These are phyloP conservation scores for Penicillium alfredii DNA, from an alignment of 495 filamentous ascomycete genomes.

Conservation along the genomic window DNA sequence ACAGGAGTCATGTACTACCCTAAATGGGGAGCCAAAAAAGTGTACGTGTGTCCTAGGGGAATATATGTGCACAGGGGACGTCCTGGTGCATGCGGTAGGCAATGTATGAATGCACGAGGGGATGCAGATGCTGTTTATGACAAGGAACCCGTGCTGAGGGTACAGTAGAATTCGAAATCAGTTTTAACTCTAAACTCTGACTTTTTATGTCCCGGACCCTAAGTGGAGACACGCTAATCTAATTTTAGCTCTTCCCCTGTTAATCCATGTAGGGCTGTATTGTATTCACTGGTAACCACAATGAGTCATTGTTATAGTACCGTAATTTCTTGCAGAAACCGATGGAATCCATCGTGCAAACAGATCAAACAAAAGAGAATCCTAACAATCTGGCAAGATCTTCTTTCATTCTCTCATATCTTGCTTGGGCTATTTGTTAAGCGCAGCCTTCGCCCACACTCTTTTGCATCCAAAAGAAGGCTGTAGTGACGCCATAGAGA, in stretches of 20 bases:
- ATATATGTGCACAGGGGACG: no score
- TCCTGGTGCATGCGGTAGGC: no score
- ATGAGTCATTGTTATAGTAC: constrained; percentile 4
- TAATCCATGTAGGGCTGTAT: constrained; percentile 7
- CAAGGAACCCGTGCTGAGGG: no score
- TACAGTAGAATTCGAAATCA: constrained; percentile 7
- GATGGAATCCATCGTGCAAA: no score
- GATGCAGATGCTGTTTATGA: no score
- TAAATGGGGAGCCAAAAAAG: no score
- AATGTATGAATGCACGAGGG: no score
- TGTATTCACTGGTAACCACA: constrained; percentile 6
- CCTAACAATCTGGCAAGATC: constrained; percentile 7
- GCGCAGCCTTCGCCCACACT: constrained; percentile 3
- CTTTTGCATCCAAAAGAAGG: constrained; percentile 1
- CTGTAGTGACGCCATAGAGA: constrained; percentile 1
- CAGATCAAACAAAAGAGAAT: constrained; percentile 5
- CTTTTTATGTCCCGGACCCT: constrained; percentile 1
- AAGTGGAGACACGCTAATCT: no score
- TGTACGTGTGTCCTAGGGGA: no score
- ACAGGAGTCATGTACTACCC: no score
- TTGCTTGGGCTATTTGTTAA: constrained; percentile 4
- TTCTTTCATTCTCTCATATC: constrained; percentile 4
- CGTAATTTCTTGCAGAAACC: constrained; percentile 7
- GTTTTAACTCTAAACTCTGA: no score
- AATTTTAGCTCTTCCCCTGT: constrained; percentile 6